Percentiles rank a stretch among this genome's conserved stretches.
These are phyloP conservation scores for Globomyces pollinis-pini DNA, from an alignment of 192 early-diverging fungal genomes.

Conservation along the genomic window DNA sequence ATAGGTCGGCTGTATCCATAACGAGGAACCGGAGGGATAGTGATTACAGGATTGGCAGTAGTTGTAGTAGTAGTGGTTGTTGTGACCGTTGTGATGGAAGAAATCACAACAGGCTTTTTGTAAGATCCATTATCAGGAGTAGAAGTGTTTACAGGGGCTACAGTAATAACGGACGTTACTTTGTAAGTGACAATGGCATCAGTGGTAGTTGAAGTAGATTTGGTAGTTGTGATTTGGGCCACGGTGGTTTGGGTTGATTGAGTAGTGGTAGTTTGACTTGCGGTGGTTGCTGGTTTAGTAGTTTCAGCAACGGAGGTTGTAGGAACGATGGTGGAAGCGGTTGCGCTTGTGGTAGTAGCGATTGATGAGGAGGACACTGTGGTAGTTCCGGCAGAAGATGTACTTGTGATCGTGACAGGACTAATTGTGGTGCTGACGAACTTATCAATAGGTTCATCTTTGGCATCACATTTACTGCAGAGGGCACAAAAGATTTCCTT, in stretches of 20 bases:
- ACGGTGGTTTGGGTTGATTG: background rate
- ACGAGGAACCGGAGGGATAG: no score
- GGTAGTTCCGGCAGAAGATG: background rate
- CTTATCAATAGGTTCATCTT: background rate
- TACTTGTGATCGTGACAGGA: background rate
- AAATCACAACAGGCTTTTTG: background rate
- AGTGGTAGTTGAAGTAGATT: background rate
- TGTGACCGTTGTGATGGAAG: background rate
- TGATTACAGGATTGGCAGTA: background rate
- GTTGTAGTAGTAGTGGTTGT: background rate
- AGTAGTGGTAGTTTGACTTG: constrained; percentile 1
- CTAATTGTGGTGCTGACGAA: background rate
- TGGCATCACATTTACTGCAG: constrained; percentile 2
- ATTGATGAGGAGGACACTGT: background rate
- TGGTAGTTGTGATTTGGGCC: background rate
- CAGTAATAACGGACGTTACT: background rate
- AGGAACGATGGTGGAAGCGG: background rate
- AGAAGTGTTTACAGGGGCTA: background rate
- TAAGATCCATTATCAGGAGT: background rate
- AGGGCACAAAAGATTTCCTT: background rate
- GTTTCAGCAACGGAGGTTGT: background rate
- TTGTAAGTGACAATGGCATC: background rate
- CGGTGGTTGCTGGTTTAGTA: background rate
- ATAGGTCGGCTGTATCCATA: no score
- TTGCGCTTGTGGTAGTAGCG: background rate